phyloP scores from a whole-genome alignment of 257 asterid species.

The Ilex asprella region DNA sequence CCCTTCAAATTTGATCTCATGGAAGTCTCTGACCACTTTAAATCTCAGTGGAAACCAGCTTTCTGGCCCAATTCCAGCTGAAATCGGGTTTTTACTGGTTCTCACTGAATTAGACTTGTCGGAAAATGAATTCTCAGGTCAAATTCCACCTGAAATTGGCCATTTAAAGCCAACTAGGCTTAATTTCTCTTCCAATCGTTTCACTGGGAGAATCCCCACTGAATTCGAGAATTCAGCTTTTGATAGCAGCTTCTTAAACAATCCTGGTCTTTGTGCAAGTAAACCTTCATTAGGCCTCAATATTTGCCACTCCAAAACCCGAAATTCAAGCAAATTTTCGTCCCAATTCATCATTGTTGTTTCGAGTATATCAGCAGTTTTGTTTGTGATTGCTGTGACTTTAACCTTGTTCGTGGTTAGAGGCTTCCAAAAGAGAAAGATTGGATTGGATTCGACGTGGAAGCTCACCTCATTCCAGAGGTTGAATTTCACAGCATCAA shows the following conservation, averaged over 20 bases:
- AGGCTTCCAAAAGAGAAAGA: constrained; percentile 35
- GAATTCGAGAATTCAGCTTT: constrained; percentile 49
- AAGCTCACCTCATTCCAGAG: constrained; percentile 72
- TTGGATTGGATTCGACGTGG: constrained; percentile 41
- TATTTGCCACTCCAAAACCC: constrained; percentile 21
- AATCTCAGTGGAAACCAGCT: constrained; percentile 54
- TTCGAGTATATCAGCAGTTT: constrained; percentile 45
- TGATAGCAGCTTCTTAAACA: constrained; percentile 51
- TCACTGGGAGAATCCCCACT: constrained; percentile 57
- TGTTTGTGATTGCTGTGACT: constrained; percentile 29
- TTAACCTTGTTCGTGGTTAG: constrained; percentile 38
- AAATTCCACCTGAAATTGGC: constrained; percentile 52
- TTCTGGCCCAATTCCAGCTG: constrained; percentile 62
- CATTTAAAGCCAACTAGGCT: constrained; percentile 23
- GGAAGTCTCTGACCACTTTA: constrained; percentile 47
- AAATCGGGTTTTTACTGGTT: constrained; percentile 37
- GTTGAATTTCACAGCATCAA: constrained; percentile 57
- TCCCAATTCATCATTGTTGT: constrained; percentile 47
- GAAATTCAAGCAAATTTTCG: constrained; percentile 28
- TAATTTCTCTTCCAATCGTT: constrained; percentile 65
- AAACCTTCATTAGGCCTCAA: constrained; percentile 36
- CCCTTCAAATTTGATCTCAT: constrained; percentile 54
- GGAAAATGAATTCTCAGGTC: constrained; percentile 55
- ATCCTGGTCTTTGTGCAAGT: constrained; percentile 55
- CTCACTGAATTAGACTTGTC: constrained; percentile 64